Evolutionary conservation across 768 basidiomycete species (phyloP).

Genomic region (Lactarius sp.): DNA sequence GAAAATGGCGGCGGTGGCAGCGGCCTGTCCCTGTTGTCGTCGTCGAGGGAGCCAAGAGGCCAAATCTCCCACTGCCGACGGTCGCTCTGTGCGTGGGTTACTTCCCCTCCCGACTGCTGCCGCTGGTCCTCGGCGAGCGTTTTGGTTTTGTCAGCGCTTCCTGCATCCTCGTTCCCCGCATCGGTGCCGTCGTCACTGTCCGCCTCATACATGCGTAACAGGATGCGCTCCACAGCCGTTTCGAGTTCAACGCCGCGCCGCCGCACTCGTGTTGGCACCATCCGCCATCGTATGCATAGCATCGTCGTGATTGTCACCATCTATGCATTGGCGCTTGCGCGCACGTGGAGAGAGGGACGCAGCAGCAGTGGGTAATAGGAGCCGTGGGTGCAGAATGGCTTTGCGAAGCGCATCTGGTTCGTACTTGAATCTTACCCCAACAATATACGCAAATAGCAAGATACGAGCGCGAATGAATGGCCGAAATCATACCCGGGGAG

Average conservation of each 20-base stretch:
- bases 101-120: background rate
- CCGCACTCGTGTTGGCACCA: background rate
- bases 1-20: too few relatives aligned
- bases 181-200: constrained; percentile 6
- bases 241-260: constrained; percentile 30
- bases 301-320: constrained; percentile 3
- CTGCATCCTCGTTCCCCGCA: background rate
- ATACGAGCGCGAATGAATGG: background rate
- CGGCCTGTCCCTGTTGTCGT: background rate
- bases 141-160: background rate
- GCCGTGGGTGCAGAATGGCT: constrained; percentile 26
- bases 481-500: constrained; percentile 15
- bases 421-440: constrained; percentile 31
- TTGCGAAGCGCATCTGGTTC: too few relatives aligned
- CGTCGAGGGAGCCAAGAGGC: constrained; percentile 4
- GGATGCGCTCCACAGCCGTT: constrained; percentile 31
- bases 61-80: constrained; percentile 14
- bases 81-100: background rate
- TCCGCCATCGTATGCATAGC: constrained; percentile 1
- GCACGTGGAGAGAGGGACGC: constrained; percentile 7
- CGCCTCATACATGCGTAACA: constrained; percentile 24
- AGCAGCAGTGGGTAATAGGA: background rate
- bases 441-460: background rate
- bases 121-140: background rate
- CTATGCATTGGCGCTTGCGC: constrained; percentile 24